Percentiles rank a stretch among this genome's conserved stretches.
Conservation (phyloP, 2,329 filamentous ascomycete species). For the Paracorniculantispora psalliotae region DNA sequence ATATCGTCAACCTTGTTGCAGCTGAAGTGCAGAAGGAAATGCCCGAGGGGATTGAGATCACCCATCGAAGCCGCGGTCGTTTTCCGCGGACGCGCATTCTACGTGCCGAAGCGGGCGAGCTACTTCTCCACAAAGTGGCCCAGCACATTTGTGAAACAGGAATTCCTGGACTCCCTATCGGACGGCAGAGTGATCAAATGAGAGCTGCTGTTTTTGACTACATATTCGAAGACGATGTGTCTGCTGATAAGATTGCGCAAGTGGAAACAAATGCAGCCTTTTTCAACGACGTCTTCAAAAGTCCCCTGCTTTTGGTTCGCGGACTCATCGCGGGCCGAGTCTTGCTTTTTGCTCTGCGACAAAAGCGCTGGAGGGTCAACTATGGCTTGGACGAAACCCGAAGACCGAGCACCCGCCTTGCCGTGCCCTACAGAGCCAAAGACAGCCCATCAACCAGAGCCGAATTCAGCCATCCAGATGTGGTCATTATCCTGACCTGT, state of each 20-base stretch:
- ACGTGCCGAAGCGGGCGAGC: background rate
- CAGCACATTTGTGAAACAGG: conserved; percentile 20
- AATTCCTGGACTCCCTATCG: conserved; percentile 36
- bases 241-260: background rate
- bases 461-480: conserved; percentile 60
- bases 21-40: background rate
- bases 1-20: background rate
- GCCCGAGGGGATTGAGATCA: background rate
- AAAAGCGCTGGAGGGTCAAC: conserved; percentile 62
- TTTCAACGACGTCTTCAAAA: background rate
- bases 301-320: conserved; percentile 33
- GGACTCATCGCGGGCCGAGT: conserved; percentile 54
- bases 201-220: background rate
- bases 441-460: conserved; percentile 49
- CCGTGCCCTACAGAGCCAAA: conserved; percentile 57
- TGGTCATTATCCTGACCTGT: conserved; percentile 50
- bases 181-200: conserved; percentile 25
- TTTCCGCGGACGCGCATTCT: conserved; percentile 10
- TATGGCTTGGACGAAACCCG: conserved; percentile 51
- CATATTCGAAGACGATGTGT: background rate
- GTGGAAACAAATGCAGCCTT: background rate
- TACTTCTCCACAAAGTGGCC: background rate
- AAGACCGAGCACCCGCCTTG: conserved; percentile 39
- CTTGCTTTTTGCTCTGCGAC: conserved; percentile 45
- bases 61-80: background rate